These are phyloP conservation scores for Trichophyton mentagrophytes DNA, from an alignment of 2,329 filamentous ascomycete species.

Conservation along the genomic window DNA sequence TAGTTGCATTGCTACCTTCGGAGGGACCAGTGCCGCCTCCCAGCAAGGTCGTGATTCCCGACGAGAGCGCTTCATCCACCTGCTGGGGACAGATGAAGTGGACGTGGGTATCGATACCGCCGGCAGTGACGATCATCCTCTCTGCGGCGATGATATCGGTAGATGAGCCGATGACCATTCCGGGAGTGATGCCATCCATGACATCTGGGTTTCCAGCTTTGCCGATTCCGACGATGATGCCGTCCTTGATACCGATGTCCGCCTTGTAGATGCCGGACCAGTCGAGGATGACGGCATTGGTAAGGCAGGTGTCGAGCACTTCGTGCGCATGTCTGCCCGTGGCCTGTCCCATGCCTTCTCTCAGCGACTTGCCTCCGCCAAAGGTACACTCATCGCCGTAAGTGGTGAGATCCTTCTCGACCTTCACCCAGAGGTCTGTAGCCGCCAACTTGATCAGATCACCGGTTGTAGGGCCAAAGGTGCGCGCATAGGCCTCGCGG, in stretches of 20 bases:
- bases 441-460: conserved; percentile 70
- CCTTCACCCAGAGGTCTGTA: conserved; percentile 80
- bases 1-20: conserved; percentile 81
- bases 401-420: conserved; percentile 70
- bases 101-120: conserved; percentile 79
- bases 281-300: conserved; percentile 81
- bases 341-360: conserved; percentile 93
- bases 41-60: conserved; percentile 80
- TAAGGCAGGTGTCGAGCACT: conserved; percentile 71
- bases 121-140: conserved; percentile 79
- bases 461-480: conserved; percentile 88
- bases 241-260: conserved; percentile 85
- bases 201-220: conserved; percentile 96
- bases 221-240: conserved; percentile 74
- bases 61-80: conserved; percentile 65
- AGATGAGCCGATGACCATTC: conserved; percentile 71
- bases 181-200: conserved; percentile 71
- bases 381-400: conserved; percentile 95
- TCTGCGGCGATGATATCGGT: conserved; percentile 90
- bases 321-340: conserved; percentile 60
- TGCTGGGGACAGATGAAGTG: conserved; percentile 96
- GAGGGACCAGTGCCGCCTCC: conserved; percentile 89
- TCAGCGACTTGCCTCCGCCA: conserved; percentile 82
- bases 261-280: conserved; percentile 92
- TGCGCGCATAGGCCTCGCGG: conserved; percentile 62